phyloP scores from a whole-genome alignment of 495 filamentous ascomycete genomes.

The Lichenothelia convexa region DNA sequence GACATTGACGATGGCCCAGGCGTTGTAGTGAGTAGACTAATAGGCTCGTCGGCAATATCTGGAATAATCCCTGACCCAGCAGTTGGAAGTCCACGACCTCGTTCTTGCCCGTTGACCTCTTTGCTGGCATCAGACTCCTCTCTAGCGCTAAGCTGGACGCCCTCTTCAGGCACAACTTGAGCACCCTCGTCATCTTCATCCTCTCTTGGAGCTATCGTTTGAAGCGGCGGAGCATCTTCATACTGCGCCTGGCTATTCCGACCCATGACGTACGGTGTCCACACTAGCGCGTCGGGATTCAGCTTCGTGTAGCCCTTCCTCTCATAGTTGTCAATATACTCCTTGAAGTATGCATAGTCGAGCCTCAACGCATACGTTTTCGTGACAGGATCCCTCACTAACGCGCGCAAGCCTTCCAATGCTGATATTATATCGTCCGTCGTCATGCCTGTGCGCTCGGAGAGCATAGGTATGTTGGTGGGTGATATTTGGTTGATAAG shows the following conservation, averaged over 20 bases:
- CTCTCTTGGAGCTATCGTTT: constrained; percentile 71
- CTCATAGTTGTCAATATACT: constrained; percentile 76
- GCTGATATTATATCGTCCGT: constrained; percentile 90
- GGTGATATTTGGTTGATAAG: constrained; percentile 45
- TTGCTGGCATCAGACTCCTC: background rate
- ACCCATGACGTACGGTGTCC: constrained; percentile 98
- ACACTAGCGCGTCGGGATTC: constrained; percentile 63
- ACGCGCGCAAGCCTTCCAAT: constrained; percentile 68
- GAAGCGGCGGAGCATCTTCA: constrained; percentile 63
- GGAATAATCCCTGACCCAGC: constrained; percentile 3
- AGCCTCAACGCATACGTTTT: constrained; percentile 75
- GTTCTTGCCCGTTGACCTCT: background rate
- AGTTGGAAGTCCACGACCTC: constrained; percentile 1
- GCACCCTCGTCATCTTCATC: constrained; percentile 32
- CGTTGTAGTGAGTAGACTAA: background rate
- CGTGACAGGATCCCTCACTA: constrained; percentile 79
- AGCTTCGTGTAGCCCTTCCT: constrained; percentile 70
- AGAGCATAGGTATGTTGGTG: constrained; percentile 55
- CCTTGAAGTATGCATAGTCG: constrained; percentile 60
- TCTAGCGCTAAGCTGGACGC: constrained; percentile 13
- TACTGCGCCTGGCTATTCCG: constrained; percentile 66
- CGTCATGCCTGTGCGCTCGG: constrained; percentile 84
- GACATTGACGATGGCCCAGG: constrained; percentile 1
- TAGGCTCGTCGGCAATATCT: background rate
- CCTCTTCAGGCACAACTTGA: constrained; percentile 18